Conservation (phyloP, 805 yeast species). For the Myxozyma melibiosi region DNA sequence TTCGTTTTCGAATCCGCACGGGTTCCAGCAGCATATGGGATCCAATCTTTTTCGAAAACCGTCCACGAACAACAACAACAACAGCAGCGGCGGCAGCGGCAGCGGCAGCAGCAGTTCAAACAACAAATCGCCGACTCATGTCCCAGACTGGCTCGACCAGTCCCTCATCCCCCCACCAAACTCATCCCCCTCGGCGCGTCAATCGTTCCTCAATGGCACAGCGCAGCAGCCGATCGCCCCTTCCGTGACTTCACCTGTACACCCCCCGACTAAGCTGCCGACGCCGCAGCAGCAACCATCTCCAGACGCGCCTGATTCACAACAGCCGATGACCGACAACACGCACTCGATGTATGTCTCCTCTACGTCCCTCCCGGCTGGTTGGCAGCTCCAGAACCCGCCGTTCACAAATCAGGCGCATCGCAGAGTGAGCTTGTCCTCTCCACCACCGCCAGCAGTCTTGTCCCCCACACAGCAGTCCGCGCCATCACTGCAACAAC, state of each 20-base stretch:
- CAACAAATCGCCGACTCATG: constrained; percentile 24
- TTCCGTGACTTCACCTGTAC: background rate
- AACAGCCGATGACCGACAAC: background rate
- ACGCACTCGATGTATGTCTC: constrained; percentile 7
- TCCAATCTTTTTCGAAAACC: constrained; percentile 9
- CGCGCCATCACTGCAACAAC: too few species aligned
- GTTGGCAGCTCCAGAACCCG: constrained; percentile 1
- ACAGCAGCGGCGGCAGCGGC: too few species aligned
- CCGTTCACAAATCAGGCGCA: background rate
- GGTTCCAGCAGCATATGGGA: background rate
- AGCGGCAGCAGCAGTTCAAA: background rate
- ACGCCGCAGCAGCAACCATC: background rate
- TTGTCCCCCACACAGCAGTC: constrained; percentile 1
- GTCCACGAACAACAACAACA: constrained; percentile 14
- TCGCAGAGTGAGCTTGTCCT: background rate
- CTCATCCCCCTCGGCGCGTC: constrained; percentile 3
- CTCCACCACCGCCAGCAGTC: constrained; percentile 2
- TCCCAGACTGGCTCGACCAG: constrained; percentile 31
- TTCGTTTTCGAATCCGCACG: constrained; percentile 7
- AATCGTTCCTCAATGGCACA: constrained; percentile 1
- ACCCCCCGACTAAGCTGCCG: background rate
- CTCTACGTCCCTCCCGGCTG: constrained; percentile 4
- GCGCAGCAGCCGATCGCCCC: background rate
- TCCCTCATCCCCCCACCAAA: constrained; percentile 12
- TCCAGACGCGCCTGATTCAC: background rate